A percentile compares a stretch with the other conserved stretches of the same genome.
These are phyloP conservation scores for Entrophospora sp. DNA, from an alignment of 192 early-diverging fungal genomes.

Conservation along the genomic window DNA sequence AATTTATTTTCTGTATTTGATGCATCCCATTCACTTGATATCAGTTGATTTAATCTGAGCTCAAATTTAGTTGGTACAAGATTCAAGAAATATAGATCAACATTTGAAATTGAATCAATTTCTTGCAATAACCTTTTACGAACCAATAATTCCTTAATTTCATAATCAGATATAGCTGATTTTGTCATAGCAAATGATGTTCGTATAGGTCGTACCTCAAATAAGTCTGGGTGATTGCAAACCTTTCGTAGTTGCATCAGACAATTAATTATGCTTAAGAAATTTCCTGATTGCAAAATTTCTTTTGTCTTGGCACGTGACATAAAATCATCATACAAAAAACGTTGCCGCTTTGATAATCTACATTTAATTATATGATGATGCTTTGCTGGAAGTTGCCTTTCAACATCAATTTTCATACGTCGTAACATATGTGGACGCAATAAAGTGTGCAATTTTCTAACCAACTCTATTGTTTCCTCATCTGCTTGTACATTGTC, in stretches of 20 bases:
- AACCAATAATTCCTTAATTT: conserved; percentile 28
- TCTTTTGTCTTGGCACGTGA: conserved; percentile 69
- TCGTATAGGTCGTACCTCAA: conserved; percentile 51
- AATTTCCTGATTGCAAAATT: conserved; percentile 60
- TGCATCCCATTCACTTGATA: conserved; percentile 16
- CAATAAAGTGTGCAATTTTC: conserved; percentile 51
- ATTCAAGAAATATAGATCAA: conserved; percentile 35
- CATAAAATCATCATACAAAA: conserved; percentile 76
- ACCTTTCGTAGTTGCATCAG: conserved; percentile 66
- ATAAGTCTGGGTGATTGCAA: conserved; percentile 45
- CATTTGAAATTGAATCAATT: conserved; percentile 24
- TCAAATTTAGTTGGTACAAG: conserved; percentile 30
- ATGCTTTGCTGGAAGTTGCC: conserved; percentile 56
- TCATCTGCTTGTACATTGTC: conserved; percentile 42
- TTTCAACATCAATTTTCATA: conserved; percentile 58
- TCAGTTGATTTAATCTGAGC: conserved; percentile 18
- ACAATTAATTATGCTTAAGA: conserved; percentile 66
- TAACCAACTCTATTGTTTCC: conserved; percentile 45
- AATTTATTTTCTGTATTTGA: conserved; percentile 24
- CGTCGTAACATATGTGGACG: conserved; percentile 57
- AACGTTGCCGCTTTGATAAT: conserved; percentile 60
- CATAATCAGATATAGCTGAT: conserved; percentile 25
- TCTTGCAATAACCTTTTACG: conserved; percentile 28
- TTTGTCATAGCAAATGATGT: conserved; percentile 49
- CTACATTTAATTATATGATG: conserved; percentile 64